A percentile compares a stretch with the other conserved stretches of the same genome.
phyloP scores from a whole-genome alignment of 2,329 filamentous ascomycete species.

The Truncatella angustata region DNA sequence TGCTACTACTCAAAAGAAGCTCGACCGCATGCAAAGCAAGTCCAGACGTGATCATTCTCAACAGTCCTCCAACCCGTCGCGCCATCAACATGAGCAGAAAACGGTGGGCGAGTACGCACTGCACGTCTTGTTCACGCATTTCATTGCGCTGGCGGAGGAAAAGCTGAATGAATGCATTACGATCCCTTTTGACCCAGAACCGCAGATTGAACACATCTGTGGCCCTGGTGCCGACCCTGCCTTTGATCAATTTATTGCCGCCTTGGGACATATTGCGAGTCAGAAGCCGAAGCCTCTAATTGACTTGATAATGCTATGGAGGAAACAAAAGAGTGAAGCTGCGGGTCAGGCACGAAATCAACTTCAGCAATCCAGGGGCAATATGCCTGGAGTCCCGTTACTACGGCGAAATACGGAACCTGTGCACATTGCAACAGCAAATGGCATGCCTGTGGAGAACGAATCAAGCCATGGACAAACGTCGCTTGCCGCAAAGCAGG shows the following conservation, averaged over 20 bases:
- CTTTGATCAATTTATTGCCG: conserved; percentile 92
- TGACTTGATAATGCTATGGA: conserved; percentile 97
- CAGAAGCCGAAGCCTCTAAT: conserved; percentile 94
- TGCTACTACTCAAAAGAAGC: conserved; percentile 49
- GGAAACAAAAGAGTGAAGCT: conserved; percentile 90
- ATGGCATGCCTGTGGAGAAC: conserved; percentile 22
- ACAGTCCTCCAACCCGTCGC: conserved; percentile 74
- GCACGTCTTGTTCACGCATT: conserved; percentile 94
- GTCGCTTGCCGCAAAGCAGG: conserved; percentile 56
- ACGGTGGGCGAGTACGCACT: conserved; percentile 98
- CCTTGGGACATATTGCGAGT: conserved; percentile 89
- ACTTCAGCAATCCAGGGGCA: conserved; percentile 51
- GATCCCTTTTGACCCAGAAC: conserved; percentile 74
- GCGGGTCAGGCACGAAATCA: conserved; percentile 66
- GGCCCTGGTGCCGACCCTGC: conserved; percentile 82
- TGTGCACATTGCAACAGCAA: conserved; percentile 42
- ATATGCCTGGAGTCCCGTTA: conserved; percentile 44
- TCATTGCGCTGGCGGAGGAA: conserved; percentile 94
- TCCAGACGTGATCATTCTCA: conserved; percentile 70
- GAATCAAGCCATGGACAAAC: conserved; percentile 31
- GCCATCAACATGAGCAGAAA: conserved; percentile 73
- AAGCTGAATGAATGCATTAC: conserved; percentile 89
- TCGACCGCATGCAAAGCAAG: conserved; percentile 64
- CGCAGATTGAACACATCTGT: conserved; percentile 84
- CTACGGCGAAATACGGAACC: conserved; percentile 76